These are phyloP conservation scores for Brassica juncea DNA, from an alignment of 345 rosid species.

Conservation along the genomic window DNA sequence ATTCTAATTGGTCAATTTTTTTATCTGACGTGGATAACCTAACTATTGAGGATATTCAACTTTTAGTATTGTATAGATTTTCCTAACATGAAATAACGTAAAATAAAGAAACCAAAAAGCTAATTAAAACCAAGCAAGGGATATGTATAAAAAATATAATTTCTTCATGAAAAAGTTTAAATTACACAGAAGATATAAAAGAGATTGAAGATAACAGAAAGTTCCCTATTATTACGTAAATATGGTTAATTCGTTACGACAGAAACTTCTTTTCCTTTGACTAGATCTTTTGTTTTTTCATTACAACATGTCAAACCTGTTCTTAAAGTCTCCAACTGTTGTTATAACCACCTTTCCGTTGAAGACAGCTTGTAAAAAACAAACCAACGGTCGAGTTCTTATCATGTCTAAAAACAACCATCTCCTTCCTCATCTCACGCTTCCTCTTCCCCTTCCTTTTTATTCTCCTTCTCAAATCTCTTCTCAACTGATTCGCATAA, in stretches of 20 bases:
- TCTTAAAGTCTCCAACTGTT: constrained; percentile 15
- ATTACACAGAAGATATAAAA: background rate
- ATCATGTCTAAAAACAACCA: constrained; percentile 37
- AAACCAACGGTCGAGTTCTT: constrained; percentile 29
- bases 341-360: constrained; percentile 15
- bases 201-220: background rate
- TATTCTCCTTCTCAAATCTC: constrained; percentile 20
- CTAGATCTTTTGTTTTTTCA: background rate
- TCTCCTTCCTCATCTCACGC: constrained; percentile 35
- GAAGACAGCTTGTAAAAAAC: constrained; percentile 7
- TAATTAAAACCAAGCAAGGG: background rate
- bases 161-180: background rate
- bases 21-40: too few species aligned
- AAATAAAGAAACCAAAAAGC: background rate
- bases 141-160: background rate
- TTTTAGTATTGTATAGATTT: too few species aligned
- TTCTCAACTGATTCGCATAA: constrained; percentile 10
- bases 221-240: background rate
- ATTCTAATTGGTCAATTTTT: too few species aligned
- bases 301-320: background rate
- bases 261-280: background rate
- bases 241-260: constrained; percentile 14
- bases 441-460: constrained; percentile 23
- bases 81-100: background rate
- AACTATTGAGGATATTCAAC: too few species aligned